Evolutionary conservation across 768 basidiomycete genomes (phyloP), one percentile per base, ranked within the genome.

Genomic region (Thelephora ganbajun): DNA sequence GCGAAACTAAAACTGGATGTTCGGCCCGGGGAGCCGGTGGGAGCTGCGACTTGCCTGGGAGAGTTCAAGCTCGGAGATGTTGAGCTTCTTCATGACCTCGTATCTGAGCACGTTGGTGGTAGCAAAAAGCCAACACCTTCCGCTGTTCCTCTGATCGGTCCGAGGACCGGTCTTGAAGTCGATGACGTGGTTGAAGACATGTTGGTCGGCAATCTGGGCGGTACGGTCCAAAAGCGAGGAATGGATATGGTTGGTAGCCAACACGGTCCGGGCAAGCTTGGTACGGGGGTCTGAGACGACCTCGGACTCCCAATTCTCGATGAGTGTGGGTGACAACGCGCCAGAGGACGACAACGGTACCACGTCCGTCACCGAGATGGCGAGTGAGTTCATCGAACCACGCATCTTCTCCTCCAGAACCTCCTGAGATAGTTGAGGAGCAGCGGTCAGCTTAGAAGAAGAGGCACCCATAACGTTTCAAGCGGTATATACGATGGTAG

Each of bases 111-210:
- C 75, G 62, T 90, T 89, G 51, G 89, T 92, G 6, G 88, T 86
- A 2, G 92, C 87, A 61, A 97, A 97, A 6, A 96, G 70, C 93
- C 94, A 98, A 68, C 93, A 98, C 43, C 93, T 71, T 0, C 93
- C 93, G 49, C 82, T 86, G 59, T 73, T 79, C 66, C 80, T 84
- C 74, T 94, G 91, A 63, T 83, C 76, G 11, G 89, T 92, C 53
- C 92, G 68, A 9, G 90, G 90, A 1, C 73, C 76, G 1, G 89
- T 80, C 70, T 86, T 84, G 66, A 83, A 83, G 47, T 81, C 82
- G 18, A 96, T 58, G 51, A 77, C 69, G 54, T 78, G 72, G 62
- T 91, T 93, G 72, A 93, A 96, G 46, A 93, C 72, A 61, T 88
- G 84, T 41, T 70, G 64, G 58, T 86, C 81, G 2, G 73, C 66